Evolutionary conservation across 768 basidiomycete species (phyloP), one percentile per base, ranked within the genome.

Genomic region (Kwoniella bestiolae): DNA sequence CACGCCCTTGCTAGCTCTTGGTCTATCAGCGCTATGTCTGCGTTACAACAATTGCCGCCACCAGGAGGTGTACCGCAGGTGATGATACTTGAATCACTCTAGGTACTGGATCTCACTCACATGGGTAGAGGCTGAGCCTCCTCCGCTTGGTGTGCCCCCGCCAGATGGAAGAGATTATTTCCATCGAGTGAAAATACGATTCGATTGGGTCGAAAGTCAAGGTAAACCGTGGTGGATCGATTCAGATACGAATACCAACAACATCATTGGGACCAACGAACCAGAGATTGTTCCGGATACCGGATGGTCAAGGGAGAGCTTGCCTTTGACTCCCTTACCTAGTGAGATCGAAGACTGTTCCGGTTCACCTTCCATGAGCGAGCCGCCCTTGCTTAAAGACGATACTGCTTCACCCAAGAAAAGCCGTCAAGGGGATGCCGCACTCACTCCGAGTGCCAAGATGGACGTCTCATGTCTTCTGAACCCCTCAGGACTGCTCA

Each of bases 71-170:
- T n/a, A n/a, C n/a, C n/a, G n/a, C n/a, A n/a, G n/a, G n/a, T n/a
- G n/a, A n/a, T n/a, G n/a, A n/a, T n/a, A n/a, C n/a, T n/a, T n/a
- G n/a, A n/a, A n/a, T n/a, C n/a, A n/a, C n/a, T n/a, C n/a, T 57
- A 75, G 76, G 76, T 75, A 75, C 47, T 78, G 68, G 68, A 63
- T 78, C 28, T 73, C 71, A 35, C 26, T 51, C 6, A 56, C 65
- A 21, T 78, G 76, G 76, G 69, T 75, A 12, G 76, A 78, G 57
- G 76, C 72, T 14, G 76, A 78, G 38, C 63, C 56, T 7, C 47
- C 56, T 12, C 60, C 68, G 0, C 4, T 28, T 11, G 63, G 60
- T 5, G n/a, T 68, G 23, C 26, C 3, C 8, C 50, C 47, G 7
- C 63, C 59, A 1, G 21, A 23, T 2, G 63, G 53, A 2, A 44